Conservation (phyloP, 2,329 filamentous ascomycete species). For the Monosporascus sp. region DNA sequence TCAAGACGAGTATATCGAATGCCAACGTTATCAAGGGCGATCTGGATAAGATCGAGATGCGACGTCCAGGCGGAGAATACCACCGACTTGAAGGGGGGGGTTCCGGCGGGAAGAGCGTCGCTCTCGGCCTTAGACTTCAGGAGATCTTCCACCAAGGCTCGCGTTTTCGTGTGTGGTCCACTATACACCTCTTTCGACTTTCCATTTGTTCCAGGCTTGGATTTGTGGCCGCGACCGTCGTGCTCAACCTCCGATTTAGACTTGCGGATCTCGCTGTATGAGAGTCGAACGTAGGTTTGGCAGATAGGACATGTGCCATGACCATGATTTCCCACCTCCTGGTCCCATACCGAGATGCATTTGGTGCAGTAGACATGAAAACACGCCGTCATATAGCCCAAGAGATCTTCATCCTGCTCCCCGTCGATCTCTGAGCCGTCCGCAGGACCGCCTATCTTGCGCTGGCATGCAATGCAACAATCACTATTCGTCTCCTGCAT, state of each 20-base stretch:
- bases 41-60: constrained; percentile 86
- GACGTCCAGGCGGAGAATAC: constrained; percentile 96
- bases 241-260: constrained; percentile 53
- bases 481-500: constrained; percentile 79
- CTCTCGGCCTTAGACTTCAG: constrained; percentile 59
- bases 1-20: constrained; percentile 80
- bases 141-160: constrained; percentile 72
- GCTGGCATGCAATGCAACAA: constrained; percentile 64
- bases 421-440: constrained; percentile 51
- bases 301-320: constrained; percentile 64
- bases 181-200: constrained; percentile 51
- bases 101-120: constrained; percentile 51
- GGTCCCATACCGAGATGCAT: constrained; percentile 60
- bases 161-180: constrained; percentile 89
- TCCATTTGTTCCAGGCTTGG: constrained; percentile 23
- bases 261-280: constrained; percentile 64
- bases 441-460: constrained; percentile 51
- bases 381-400: constrained; percentile 80
- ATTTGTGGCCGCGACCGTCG: constrained; percentile 43
- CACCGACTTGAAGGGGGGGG: constrained; percentile 79
- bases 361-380: constrained; percentile 77
- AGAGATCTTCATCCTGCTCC: constrained; percentile 56
- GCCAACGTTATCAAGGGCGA: constrained; percentile 63
- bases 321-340: constrained; percentile 43
- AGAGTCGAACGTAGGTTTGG: constrained; percentile 54